A percentile compares a stretch with the other conserved stretches of the same genome.
phyloP scores from a whole-genome alignment of 164 flowering plant genomes.

The Cinnamomum chago region DNA sequence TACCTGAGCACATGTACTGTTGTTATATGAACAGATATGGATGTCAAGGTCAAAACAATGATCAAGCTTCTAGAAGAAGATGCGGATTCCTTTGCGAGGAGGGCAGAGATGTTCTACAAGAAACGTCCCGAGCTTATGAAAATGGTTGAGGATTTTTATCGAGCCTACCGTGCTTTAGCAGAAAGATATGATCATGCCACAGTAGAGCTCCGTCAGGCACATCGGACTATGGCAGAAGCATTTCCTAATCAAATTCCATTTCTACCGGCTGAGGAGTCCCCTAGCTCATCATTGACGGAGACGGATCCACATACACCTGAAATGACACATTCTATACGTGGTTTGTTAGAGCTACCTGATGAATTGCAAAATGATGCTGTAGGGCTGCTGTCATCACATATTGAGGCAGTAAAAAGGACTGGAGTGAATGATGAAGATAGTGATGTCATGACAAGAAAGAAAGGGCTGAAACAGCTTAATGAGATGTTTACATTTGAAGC shows the following conservation, averaged over 20 bases:
- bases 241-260: conserved; percentile 65
- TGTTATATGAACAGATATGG: conserved; percentile 14
- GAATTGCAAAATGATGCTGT: conserved; percentile 41
- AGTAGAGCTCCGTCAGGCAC: conserved; percentile 4
- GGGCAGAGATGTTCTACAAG: conserved; percentile 21
- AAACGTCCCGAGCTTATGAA: conserved; percentile 16
- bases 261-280: conserved; percentile 42
- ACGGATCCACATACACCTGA: conserved; percentile 57
- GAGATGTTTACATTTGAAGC: conserved; percentile 43
- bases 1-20: background rate
- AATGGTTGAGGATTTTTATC: conserved; percentile 12
- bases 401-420: conserved; percentile 34
- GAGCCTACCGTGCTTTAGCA: conserved; percentile 14
- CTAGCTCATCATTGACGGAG: conserved; percentile 35
- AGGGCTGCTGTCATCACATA: conserved; percentile 31
- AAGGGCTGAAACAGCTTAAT: conserved; percentile 56
- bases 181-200: conserved; percentile 14
- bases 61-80: conserved; percentile 20
- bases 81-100: conserved; percentile 23
- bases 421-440: conserved; percentile 43
- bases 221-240: conserved; percentile 59
- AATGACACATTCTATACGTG: conserved; percentile 32
- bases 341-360: conserved; percentile 25
- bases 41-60: conserved; percentile 14
- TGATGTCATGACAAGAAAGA: conserved; percentile 25